These are phyloP conservation scores for Leucosporidium scottii DNA, from an alignment of 768 basidiomycete genomes.

Conservation along the genomic window DNA sequence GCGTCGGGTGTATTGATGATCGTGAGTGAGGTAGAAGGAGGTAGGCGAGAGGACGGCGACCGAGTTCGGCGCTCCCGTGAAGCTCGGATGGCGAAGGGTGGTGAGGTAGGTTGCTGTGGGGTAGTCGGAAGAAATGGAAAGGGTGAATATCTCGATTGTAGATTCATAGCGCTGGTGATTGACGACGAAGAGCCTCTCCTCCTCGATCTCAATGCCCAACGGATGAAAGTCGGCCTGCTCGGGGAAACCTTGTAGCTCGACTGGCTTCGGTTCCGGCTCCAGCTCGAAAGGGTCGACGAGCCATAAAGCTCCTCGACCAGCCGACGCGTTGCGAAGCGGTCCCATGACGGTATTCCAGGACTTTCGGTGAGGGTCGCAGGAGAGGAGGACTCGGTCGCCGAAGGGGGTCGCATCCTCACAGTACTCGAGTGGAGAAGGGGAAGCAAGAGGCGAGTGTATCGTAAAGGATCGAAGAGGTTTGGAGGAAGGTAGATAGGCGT, in stretches of 20 bases:
- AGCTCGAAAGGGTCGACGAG: conserved; percentile 44
- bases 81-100: conserved; percentile 52
- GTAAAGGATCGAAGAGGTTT: too few species aligned
- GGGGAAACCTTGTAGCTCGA: conserved; percentile 52
- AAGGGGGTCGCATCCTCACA: conserved; percentile 56
- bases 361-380: conserved; percentile 53
- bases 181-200: conserved; percentile 53
- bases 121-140: background rate
- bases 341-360: conserved; percentile 68
- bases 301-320: conserved; percentile 56
- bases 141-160: conserved; percentile 60
- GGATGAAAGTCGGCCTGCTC: conserved; percentile 48
- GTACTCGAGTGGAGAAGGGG: conserved; percentile 33
- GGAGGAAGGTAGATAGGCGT: too few species aligned
- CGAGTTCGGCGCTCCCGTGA: conserved; percentile 58
- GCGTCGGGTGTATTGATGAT: conserved; percentile 62
- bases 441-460: too few species aligned
- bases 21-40: conserved; percentile 66
- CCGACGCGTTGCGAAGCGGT: conserved; percentile 54
- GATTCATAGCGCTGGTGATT: conserved; percentile 61
- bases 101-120: conserved; percentile 51
- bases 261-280: conserved; percentile 41
- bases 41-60: conserved; percentile 59
- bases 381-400: conserved; percentile 42
- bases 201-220: conserved; percentile 50